Percentiles rank a stretch among this genome's conserved stretches.
Conservation (phyloP, 108 stramenopile genomes). For the Nitzschia sp. region DNA sequence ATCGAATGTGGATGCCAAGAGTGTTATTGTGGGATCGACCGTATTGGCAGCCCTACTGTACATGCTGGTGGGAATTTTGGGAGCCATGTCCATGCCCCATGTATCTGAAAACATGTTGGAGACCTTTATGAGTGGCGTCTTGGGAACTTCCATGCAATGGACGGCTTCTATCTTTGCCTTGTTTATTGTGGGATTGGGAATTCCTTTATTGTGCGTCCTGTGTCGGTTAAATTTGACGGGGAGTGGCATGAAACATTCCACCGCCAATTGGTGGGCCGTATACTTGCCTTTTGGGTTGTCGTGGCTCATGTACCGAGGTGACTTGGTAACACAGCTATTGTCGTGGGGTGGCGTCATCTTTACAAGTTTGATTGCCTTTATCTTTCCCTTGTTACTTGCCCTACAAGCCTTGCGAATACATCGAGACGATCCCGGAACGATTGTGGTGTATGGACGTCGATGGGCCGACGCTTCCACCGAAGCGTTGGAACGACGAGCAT, state of each 20-base stretch:
- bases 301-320: constrained; percentile 44
- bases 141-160: constrained; percentile 35
- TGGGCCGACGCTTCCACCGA: not conserved
- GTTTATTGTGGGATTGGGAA: constrained; percentile 56
- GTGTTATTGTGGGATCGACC: constrained; percentile 35
- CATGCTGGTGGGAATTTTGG: constrained; percentile 47
- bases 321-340: constrained; percentile 17
- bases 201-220: constrained; percentile 52
- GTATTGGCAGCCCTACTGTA: constrained; percentile 39
- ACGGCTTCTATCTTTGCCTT: constrained; percentile 47
- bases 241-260: constrained; percentile 5
- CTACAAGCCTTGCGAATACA: constrained; percentile 12
- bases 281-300: constrained; percentile 42
- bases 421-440: constrained; percentile 1
- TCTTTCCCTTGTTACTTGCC: constrained; percentile 34
- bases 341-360: constrained; percentile 47
- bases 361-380: constrained; percentile 40
- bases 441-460: constrained; percentile 7
- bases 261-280: constrained; percentile 34
- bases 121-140: constrained; percentile 36
- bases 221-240: constrained; percentile 36
- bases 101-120: constrained; percentile 45
- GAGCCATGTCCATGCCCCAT: constrained; percentile 42
- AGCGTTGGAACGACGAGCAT: not conserved
- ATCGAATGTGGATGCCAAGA: constrained; percentile 22